phyloP scores from a whole-genome alignment of 176 grass and related monocot species.

The Puccinellia tenuiflora region DNA sequence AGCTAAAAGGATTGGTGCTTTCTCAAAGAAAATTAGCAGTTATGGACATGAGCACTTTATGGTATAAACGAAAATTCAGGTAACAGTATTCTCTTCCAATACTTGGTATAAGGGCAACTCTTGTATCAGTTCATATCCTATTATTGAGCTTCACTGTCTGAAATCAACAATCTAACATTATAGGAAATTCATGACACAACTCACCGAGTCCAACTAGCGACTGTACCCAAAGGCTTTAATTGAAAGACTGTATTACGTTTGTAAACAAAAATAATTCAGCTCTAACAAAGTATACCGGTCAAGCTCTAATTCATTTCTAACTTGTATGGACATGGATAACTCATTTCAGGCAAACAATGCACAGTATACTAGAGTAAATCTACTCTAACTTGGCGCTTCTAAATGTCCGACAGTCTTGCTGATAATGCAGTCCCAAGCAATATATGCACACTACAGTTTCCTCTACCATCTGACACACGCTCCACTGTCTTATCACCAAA shows the following conservation, averaged over 20 bases:
- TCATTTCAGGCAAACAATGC: background rate
- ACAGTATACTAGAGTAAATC: background rate
- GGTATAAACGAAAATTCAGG: background rate
- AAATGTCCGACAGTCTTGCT: too few relatives aligned
- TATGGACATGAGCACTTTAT: background rate
- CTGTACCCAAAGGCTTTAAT: background rate
- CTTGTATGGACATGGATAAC: background rate
- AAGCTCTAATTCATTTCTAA: background rate
- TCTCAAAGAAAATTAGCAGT: background rate
- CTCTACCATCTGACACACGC: background rate
- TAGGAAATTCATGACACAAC: background rate
- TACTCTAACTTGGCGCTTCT: background rate
- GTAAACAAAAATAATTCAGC: background rate
- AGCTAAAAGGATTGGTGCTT: background rate
- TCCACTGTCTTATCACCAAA: too few relatives aligned
- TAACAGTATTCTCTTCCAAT: background rate
- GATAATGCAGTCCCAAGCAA: background rate
- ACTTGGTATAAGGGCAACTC: background rate
- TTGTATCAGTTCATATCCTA: background rate
- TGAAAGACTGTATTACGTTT: background rate
- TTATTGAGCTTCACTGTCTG: background rate
- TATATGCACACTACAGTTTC: too few relatives aligned
- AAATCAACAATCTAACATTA: background rate
- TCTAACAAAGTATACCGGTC: background rate
- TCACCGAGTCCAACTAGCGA: background rate